These are phyloP conservation scores for Penicillium occitanis DNA, from an alignment of 2,329 filamentous ascomycete genomes.

Conservation along the genomic window DNA sequence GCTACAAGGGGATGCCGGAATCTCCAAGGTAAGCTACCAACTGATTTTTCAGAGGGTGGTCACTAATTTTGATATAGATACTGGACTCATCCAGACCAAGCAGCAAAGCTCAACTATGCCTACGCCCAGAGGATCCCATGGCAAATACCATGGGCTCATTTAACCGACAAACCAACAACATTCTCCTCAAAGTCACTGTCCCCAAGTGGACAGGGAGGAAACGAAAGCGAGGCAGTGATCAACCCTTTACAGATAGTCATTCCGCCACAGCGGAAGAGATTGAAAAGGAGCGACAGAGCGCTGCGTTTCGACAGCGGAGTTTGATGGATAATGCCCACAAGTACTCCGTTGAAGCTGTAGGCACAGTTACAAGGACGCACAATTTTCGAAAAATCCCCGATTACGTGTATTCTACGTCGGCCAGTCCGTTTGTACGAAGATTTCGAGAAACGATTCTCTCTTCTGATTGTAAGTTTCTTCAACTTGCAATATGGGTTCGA, in stretches of 20 bases:
- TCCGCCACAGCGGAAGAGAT: conserved; percentile 31
- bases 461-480: conserved; percentile 61
- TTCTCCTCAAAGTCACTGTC: conserved; percentile 81
- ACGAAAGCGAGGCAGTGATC: conserved; percentile 74
- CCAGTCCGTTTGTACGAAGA: conserved; percentile 67
- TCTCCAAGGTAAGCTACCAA: conserved; percentile 50
- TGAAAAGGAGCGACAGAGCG: conserved; percentile 20
- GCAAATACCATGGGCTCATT: conserved; percentile 76
- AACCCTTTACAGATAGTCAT: conserved; percentile 57
- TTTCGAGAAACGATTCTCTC: conserved; percentile 71
- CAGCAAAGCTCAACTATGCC: conserved; percentile 64
- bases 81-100: conserved; percentile 48
- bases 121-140: conserved; percentile 77
- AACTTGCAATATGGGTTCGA: background rate
- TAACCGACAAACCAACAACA: conserved; percentile 73
- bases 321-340: conserved; percentile 68
- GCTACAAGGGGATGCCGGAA: conserved; percentile 56
- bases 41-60: background rate
- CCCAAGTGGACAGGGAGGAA: conserved; percentile 84
- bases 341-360: conserved; percentile 69
- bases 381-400: conserved; percentile 84
- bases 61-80: conserved; percentile 37
- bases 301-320: conserved; percentile 36
- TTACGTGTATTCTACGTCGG: conserved; percentile 74
- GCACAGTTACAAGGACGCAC: conserved; percentile 75